phyloP scores from a whole-genome alignment of 345 rosid species.

The Geranium rotundifolium region DNA sequence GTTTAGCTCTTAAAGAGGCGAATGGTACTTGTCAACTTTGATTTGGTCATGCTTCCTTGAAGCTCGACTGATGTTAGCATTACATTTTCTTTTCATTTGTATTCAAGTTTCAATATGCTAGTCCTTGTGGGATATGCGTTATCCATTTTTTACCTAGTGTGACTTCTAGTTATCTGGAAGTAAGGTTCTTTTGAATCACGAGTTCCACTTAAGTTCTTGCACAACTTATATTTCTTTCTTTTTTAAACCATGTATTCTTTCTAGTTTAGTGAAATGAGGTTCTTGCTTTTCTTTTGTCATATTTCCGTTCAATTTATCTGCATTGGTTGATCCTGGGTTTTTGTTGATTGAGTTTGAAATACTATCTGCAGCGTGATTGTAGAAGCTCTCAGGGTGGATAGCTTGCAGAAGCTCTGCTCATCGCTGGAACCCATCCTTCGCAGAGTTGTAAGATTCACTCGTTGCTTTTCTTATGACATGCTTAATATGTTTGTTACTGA shows the following conservation, averaged over 20 bases:
- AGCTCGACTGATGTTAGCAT: neutral
- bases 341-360: neutral
- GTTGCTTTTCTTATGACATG: constrained; percentile 1
- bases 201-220: neutral
- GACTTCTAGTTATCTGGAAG: neutral
- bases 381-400: constrained; percentile 93
- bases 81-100: neutral
- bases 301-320: neutral
- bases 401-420: constrained; percentile 93
- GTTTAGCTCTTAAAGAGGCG: neutral
- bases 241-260: neutral
- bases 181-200: neutral
- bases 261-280: neutral
- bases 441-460: constrained; percentile 63
- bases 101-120: neutral
- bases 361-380: constrained; percentile 64
- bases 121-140: neutral
- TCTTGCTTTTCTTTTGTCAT: neutral
- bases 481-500: neutral
- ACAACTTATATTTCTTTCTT: neutral
- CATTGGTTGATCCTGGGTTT: neutral
- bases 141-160: neutral
- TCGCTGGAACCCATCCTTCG: constrained; percentile 97
- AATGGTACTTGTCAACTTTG: neutral
- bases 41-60: neutral